phyloP scores from a whole-genome alignment of 495 filamentous ascomycete species.

The Lophium mytilinum region DNA sequence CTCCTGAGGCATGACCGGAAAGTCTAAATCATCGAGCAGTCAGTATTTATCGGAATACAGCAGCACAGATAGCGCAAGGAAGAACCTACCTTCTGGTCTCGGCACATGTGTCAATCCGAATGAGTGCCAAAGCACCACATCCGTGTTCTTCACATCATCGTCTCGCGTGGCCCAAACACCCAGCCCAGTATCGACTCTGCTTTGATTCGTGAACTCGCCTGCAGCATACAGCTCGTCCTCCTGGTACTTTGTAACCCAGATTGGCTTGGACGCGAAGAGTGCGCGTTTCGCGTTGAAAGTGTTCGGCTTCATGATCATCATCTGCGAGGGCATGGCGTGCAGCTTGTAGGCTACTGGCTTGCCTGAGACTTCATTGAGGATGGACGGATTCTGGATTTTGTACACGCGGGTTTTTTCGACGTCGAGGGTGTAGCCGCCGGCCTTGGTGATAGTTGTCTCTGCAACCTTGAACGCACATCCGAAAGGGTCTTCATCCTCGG shows the following conservation, averaged over 20 bases:
- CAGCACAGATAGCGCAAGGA: no score
- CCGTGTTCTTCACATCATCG: slow-evolving; percentile 16
- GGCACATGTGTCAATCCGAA: slow-evolving; percentile 14
- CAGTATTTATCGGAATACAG: no score
- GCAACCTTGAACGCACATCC: slow-evolving; percentile 11
- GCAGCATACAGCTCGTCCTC: slow-evolving; percentile 21
- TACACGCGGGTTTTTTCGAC: slow-evolving; percentile 12
- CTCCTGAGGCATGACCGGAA: no score
- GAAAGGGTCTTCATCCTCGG: slow-evolving; percentile 12
- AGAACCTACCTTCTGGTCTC: no score
- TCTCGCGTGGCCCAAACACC: slow-evolving; percentile 2
- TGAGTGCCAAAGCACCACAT: slow-evolving; percentile 27
- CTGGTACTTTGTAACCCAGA: slow-evolving; percentile 25
- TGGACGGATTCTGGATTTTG: slow-evolving; percentile 18
- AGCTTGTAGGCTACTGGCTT: slow-evolving; percentile 28
- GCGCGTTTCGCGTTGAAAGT: slow-evolving; percentile 6
- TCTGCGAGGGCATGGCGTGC: slow-evolving; percentile 15
- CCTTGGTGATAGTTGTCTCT: slow-evolving; percentile 10
- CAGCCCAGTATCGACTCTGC: not conserved
- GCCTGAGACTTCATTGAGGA: slow-evolving; percentile 16
- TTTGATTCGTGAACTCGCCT: slow-evolving; percentile 21
- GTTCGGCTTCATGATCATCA: slow-evolving; percentile 6
- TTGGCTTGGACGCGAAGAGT: slow-evolving; percentile 18
- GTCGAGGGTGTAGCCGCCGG: slow-evolving; percentile 9
- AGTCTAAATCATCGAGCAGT: no score